A percentile compares a stretch with the other conserved stretches of the same genome.
These are phyloP conservation scores for Parachaetomium inaequale DNA, from an alignment of 495 filamentous ascomycete genomes.

Conservation along the genomic window DNA sequence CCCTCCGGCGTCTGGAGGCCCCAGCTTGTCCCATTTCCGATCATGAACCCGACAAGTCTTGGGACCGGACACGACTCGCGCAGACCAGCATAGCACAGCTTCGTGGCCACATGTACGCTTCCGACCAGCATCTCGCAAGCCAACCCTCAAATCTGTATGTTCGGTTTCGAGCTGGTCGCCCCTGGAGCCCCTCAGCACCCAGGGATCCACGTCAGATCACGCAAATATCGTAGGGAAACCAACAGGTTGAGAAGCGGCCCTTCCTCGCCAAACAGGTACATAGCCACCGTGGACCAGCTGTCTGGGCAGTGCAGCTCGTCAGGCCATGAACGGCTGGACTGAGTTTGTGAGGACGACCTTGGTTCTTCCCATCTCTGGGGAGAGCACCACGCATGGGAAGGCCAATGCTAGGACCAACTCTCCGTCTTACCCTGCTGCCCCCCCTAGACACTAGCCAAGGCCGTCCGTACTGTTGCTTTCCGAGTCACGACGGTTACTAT, in stretches of 20 bases:
- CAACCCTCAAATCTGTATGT: conserved; percentile 17
- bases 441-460: conserved; percentile 14
- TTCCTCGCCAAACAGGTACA: background rate
- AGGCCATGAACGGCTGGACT: conserved; percentile 13
- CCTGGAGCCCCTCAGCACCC: background rate
- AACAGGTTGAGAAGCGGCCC: background rate
- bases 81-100: conserved; percentile 34
- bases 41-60: background rate
- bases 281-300: background rate
- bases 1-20: background rate
- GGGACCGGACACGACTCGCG: background rate
- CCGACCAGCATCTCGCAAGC: conserved; percentile 35
- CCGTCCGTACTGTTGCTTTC: conserved; percentile 2
- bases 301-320: background rate
- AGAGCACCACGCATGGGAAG: conserved; percentile 6
- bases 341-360: background rate
- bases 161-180: conserved; percentile 8
- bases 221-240: background rate
- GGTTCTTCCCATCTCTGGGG: conserved; percentile 4
- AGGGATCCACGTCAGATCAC: background rate
- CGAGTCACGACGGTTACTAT: conserved; percentile 17
- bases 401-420: conserved; percentile 18
- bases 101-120: conserved; percentile 38
- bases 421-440: conserved; percentile 13
- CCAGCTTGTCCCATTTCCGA: background rate